A percentile compares a stretch with the other conserved stretches of the same genome.
Evolutionary conservation across 2,329 filamentous ascomycete species (phyloP).

Genomic region (Alternaria conjuncta): DNA sequence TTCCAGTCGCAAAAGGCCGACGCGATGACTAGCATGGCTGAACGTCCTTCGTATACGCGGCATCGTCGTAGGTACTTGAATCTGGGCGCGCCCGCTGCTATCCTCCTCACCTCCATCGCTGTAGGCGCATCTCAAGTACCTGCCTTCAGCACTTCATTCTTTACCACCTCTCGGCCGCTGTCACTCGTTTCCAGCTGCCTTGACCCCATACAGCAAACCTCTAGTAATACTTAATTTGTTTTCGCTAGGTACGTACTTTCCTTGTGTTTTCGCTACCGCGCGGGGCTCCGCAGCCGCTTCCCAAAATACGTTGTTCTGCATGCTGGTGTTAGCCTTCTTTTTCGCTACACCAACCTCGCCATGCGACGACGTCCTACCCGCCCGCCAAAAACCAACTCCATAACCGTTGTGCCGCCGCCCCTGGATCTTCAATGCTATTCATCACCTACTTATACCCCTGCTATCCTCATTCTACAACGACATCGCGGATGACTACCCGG

Average conservation of each 20-base stretch:
- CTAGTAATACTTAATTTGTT: slow-evolving; percentile 14
- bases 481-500: neutral
- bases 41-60: slow-evolving; percentile 12
- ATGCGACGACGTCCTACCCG: slow-evolving; percentile 4
- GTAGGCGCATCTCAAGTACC: slow-evolving; percentile 31
- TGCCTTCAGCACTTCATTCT: slow-evolving; percentile 31
- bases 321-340: slow-evolving; percentile 8
- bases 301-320: neutral
- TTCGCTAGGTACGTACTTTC: slow-evolving; percentile 17
- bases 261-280: neutral
- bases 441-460: neutral
- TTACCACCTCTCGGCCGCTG: slow-evolving; percentile 27
- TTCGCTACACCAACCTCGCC: slow-evolving; percentile 5
- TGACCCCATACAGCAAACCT: neutral
- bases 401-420: neutral
- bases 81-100: slow-evolving; percentile 18
- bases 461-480: neutral
- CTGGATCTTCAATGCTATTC: neutral
- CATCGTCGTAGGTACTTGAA: slow-evolving; percentile 27
- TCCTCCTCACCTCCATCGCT: slow-evolving; percentile 27
- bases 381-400: slow-evolving; percentile 1
- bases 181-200: slow-evolving; percentile 36
- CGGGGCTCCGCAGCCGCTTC: slow-evolving; percentile 1
- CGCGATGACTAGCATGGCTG: slow-evolving; percentile 22
- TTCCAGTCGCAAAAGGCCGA: slow-evolving; percentile 8